Evolutionary conservation across 768 basidiomycete species (phyloP), one percentile per base, ranked within the genome.

Genomic region (Psilocybe cyanescens): DNA sequence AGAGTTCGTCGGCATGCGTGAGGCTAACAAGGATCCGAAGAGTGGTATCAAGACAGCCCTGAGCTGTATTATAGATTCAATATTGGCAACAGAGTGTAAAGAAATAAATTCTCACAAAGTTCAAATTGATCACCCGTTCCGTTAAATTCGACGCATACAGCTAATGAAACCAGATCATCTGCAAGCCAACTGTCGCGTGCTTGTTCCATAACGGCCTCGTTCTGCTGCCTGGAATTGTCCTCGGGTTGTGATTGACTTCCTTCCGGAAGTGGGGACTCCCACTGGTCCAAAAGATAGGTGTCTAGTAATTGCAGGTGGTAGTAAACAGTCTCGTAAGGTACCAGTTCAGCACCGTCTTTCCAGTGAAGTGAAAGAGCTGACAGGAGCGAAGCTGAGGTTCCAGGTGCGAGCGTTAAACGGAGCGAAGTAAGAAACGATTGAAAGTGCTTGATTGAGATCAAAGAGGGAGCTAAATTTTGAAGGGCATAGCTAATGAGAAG

Each of bases 11-110:
- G 24, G 81, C 81, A 66, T 92, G 90, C 0, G 90, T 91, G 7
- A 92, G 74, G 53, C 85, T 89, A 58, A 93, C 86, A 39, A 92
- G 82, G 11, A 91, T 83, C 1, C 90, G 86, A 4, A 93, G 78
- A 2, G 81, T 75, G 1, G 82, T 77, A 49, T 89, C 85, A 37
- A 87, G 70, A 61, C 87, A 89, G 65, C 74, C 78, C 54, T 74
- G 74, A 4, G 41, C 71, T 73, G 37, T 49, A 46, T 6, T 49
- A 55, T 46, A 56, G 55, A 24, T 55, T 17, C 4, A 48, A 4
- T 52, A 33, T 17, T 52, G 30, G 29, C 30, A 29, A 51, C 51
- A 14, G 19, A 33, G 31, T 35, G 8, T 29, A 50, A 3, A 28
- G 1, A 19, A 35, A 5, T 5, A 41, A 50, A 52, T n/a, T 67